A percentile compares a stretch with the other conserved stretches of the same genome.
These are phyloP conservation scores for Linnemannia zychae DNA, from an alignment of 192 early-diverging fungal genomes.

Conservation along the genomic window DNA sequence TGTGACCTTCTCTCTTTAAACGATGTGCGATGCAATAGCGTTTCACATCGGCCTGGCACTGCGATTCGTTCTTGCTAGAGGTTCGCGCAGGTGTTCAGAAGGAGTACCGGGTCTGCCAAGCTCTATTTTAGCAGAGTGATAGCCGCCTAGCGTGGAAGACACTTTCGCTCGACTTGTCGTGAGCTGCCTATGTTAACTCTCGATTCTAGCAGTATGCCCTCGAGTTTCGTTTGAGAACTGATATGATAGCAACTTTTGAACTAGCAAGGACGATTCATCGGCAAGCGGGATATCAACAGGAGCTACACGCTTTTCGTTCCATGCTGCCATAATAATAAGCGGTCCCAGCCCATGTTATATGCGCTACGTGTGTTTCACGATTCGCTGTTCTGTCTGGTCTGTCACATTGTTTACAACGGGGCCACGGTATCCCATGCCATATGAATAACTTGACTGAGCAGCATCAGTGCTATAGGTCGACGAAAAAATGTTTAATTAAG, in stretches of 20 bases:
- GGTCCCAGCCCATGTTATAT: no score
- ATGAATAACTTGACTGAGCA: no score
- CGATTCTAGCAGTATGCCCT: neutral
- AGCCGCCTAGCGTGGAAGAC: conserved; percentile 7
- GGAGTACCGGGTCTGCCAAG: neutral
- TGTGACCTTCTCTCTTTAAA: neutral
- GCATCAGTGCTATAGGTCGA: no score
- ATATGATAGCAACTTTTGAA: neutral
- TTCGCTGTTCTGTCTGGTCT: no score
- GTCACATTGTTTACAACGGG: no score
- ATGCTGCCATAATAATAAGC: no score
- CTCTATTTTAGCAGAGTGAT: neutral
- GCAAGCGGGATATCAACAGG: neutral
- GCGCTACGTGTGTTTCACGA: no score
- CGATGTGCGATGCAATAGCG: neutral
- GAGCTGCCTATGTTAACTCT: neutral
- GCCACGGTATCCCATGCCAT: no score
- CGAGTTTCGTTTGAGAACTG: neutral
- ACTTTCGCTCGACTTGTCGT: neutral
- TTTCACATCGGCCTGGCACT: neutral
- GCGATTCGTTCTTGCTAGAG: conserved; percentile 3
- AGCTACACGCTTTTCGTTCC: no score
- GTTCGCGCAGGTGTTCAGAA: neutral
- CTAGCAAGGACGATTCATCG: neutral
- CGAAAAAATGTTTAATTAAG: neutral